Evolutionary conservation across 805 yeast species (phyloP).

Genomic region (Saccharomyces cerevisiae): DNA sequence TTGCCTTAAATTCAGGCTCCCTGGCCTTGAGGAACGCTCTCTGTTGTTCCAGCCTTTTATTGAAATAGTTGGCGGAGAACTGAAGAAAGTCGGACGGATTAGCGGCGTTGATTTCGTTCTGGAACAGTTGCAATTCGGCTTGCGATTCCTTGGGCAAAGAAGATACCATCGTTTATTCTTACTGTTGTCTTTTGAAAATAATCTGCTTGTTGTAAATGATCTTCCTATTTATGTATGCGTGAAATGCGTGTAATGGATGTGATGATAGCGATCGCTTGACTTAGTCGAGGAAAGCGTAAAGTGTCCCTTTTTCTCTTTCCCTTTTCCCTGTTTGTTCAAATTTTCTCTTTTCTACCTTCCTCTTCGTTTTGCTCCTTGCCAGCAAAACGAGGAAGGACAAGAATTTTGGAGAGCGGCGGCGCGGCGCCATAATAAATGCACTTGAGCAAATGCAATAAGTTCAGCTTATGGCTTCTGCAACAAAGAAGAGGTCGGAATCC

Average conservation of each 20-base stretch:
- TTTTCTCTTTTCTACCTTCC: not conserved
- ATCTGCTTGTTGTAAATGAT: not conserved
- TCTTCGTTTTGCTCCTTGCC: not conserved
- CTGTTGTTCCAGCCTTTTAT: constrained; percentile 51
- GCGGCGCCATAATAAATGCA: not conserved
- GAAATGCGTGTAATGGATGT: not conserved
- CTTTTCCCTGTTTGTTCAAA: not conserved
- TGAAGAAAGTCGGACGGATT: constrained; percentile 65
- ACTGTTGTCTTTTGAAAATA: not conserved
- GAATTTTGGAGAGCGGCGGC: not conserved
- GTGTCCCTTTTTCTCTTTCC: not conserved
- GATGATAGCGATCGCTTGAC: not conserved
- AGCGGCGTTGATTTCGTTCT: constrained; percentile 43
- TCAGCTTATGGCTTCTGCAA: not conserved
- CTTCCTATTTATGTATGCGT: not conserved
- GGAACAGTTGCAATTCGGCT: constrained; percentile 54
- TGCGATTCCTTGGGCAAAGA: constrained; percentile 17
- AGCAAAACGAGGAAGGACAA: not conserved
- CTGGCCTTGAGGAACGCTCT: constrained; percentile 12
- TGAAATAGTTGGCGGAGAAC: constrained; percentile 69
- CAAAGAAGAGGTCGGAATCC: not conserved
- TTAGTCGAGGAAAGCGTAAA: not conserved
- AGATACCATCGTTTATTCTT: not conserved
- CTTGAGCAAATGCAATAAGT: not conserved
- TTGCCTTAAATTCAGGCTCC: constrained; percentile 32